Evolutionary conservation across 1,284 basidiomycete genomes (phyloP).

Genomic region (Austroboletus rostrupii): DNA sequence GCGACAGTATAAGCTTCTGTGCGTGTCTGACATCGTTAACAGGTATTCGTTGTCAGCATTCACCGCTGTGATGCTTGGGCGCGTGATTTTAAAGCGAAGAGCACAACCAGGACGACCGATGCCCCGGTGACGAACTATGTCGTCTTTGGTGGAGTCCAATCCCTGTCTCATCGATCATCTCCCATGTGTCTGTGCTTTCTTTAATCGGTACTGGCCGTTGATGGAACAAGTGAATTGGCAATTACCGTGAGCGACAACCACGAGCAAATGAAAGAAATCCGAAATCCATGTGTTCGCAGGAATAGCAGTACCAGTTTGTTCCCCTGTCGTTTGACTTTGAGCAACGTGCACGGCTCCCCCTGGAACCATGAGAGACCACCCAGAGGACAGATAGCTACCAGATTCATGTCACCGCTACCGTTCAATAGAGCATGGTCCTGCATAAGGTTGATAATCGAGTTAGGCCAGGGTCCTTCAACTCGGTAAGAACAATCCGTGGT

Average conservation of each 20-base stretch:
- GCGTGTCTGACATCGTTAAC: slow-evolving; percentile 5
- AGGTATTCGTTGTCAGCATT: slow-evolving; percentile 74
- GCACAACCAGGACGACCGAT: slow-evolving; percentile 27
- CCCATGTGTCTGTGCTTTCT: slow-evolving; percentile 1
- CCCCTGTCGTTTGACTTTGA: slow-evolving; percentile 6
- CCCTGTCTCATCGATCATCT: slow-evolving; percentile 6
- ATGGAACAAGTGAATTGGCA: not conserved
- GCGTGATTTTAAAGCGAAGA: slow-evolving; percentile 27
- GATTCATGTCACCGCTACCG: not conserved
- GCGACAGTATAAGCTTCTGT: slow-evolving; percentile 14
- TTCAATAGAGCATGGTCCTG: not conserved
- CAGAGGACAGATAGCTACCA: not conserved
- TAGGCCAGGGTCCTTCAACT: not conserved
- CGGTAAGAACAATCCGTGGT: slow-evolving; percentile 4
- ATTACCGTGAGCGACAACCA: not conserved
- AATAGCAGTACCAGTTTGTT: slow-evolving; percentile 10
- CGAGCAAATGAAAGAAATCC: slow-evolving; percentile 1
- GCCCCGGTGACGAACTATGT: slow-evolving; percentile 18
- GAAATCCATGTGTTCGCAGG: not conserved
- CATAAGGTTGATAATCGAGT: not conserved
- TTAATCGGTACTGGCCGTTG: not conserved
- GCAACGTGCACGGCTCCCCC: slow-evolving; percentile 3
- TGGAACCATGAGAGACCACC: slow-evolving; percentile 10
- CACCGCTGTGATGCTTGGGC: slow-evolving; percentile 40
- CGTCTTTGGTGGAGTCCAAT: not conserved